Conservation (phyloP, 176 grass and related monocot species). For the Zea mays region Zm-B73-REFERENCE-NAM-5.0 NC_050099.1:87741001-87741500, state of each 20-base stretch:
- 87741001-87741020: no score
- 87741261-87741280: not conserved
- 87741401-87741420: not conserved
- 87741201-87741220: not conserved
- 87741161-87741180: no score
- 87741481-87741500: not conserved
- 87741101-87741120: no score
- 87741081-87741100: no score
- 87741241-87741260: not conserved
- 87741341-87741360: not conserved
- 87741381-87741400: not conserved
- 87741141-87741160: no score
- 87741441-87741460: not conserved
- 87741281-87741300: not conserved
- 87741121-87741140: no score
- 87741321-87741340: conserved; percentile 10
- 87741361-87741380: not conserved
- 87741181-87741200: no score
- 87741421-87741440: not conserved
- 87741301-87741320: not conserved
- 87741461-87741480: not conserved
- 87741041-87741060: no score
- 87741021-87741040: no score
- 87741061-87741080: no score
- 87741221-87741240: not conserved